Base-by-base conservation (phyloP, 164 flowering plant genomes). In the Sedum album region DNA sequence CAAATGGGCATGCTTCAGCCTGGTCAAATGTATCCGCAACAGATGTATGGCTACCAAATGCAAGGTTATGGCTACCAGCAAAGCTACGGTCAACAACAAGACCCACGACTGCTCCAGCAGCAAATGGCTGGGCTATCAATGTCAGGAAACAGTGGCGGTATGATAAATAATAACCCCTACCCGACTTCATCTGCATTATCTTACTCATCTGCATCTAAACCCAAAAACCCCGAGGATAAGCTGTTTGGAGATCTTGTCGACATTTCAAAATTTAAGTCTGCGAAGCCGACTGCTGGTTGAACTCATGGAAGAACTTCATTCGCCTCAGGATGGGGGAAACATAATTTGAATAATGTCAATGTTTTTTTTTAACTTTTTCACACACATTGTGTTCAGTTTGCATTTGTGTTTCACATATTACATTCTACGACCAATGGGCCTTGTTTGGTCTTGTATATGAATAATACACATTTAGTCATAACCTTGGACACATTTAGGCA, bases 201-300 rank as follows among this genome's bases (percentile, higher is more conserved):
- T 11, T 86, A 79, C 53, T 66, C 78, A 48, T 85, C 88, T 2
- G 79, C 90, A 6, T 80, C 60, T 41, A 89, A 75, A 81, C 89
- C 90, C 35, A 60, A 84, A 31, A 94, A 84, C 73, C 89, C 93
- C 42, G 96, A 90, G 79, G 97, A 94, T 69, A 94, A 87, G 81
- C 76, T 94, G 39, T 94, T 94, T 76, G 99, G 97, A 18, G 99
- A 94, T 73, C 93, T 94, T 18, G 97, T 94, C 21, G 84, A 84
- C 74, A 82, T 94, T 70, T 81, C 96, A 6, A 94, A 90, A 69
- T 68, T 85, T 62, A 93, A 91, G 73, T 73, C 91, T 0, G 69
- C 72, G 18, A 88, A 84, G 67, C 28, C 88, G 20, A 68, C 79
- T 44, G 79, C 83, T 25, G 79, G 82, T 68, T 76, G 84, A 73